phyloP scores from a whole-genome alignment of 192 early-diverging fungal genomes.

The Backusella morwellensis region DNA sequence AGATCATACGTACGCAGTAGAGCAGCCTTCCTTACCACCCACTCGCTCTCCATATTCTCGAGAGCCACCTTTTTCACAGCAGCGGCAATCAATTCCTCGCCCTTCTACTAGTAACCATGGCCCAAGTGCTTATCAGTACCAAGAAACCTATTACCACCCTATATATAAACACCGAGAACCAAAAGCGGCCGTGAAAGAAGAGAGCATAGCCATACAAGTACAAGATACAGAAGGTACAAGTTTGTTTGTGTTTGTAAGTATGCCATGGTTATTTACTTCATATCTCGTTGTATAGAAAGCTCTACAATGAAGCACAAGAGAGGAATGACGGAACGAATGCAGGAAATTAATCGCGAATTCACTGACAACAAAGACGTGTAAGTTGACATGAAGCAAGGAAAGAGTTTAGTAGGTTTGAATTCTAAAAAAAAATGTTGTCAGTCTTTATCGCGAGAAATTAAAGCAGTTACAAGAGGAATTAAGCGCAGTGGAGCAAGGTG shows the following conservation, averaged over 20 bases:
- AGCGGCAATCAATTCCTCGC: not conserved
- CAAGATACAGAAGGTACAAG: not conserved
- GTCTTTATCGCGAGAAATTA: conserved; percentile 19
- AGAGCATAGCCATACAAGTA: not conserved
- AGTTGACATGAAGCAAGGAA: not conserved
- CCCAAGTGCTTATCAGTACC: not conserved
- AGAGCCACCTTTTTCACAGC: not conserved
- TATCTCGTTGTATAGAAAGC: not conserved
- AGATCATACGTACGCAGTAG: not conserved
- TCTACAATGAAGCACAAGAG: not conserved
- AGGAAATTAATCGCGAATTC: conserved; percentile 11
- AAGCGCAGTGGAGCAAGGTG: not conserved
- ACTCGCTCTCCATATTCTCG: not conserved
- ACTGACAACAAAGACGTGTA: conserved; percentile 12
- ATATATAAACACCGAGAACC: not conserved
- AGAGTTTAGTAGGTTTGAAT: not conserved
- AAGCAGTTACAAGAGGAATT: conserved; percentile 12
- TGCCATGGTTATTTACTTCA: not conserved
- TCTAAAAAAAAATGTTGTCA: not conserved
- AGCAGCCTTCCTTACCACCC: not conserved
- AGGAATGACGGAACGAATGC: conserved; percentile 6
- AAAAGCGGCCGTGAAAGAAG: not conserved
- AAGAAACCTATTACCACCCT: not conserved
- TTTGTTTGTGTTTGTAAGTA: not conserved
- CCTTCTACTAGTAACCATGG: not conserved